Evolutionary conservation across 371 early-diverging fungal species (phyloP).

Genomic region (Rhizopus microsporus): DNA sequence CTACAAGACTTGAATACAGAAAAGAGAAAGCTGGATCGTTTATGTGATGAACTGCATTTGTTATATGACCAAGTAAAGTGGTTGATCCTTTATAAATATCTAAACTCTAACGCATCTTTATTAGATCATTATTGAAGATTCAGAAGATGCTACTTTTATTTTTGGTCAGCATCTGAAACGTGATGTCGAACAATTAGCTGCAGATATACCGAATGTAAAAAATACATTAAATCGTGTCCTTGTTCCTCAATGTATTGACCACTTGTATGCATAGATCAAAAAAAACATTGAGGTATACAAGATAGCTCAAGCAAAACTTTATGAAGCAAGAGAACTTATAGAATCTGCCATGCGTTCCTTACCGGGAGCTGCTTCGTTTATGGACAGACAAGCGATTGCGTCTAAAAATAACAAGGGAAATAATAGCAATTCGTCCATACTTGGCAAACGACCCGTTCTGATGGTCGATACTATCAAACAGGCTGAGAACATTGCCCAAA

Average conservation of each 20-base stretch:
- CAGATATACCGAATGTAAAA: slow-evolving; percentile 37
- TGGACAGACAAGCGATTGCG: slow-evolving; percentile 42
- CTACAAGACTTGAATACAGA: slow-evolving; percentile 32
- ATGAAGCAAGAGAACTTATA: slow-evolving; percentile 39
- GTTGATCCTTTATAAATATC: background rate
- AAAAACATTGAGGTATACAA: slow-evolving; percentile 25
- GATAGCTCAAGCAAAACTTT: slow-evolving; percentile 33
- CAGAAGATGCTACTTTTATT: slow-evolving; percentile 24
- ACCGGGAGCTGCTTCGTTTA: slow-evolving; percentile 42
- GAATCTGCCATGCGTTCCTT: slow-evolving; percentile 46
- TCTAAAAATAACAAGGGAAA: slow-evolving; percentile 7
- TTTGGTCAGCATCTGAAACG: slow-evolving; percentile 38
- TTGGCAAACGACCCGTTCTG: slow-evolving; percentile 4
- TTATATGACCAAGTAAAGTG: slow-evolving; percentile 40
- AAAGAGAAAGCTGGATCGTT: slow-evolving; percentile 32
- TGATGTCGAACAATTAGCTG: slow-evolving; percentile 36
- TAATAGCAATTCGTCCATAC: slow-evolving; percentile 4
- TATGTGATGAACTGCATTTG: slow-evolving; percentile 31
- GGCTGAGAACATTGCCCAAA: slow-evolving; percentile 29
- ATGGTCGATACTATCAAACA: slow-evolving; percentile 17
- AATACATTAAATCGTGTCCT: background rate
- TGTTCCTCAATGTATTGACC: background rate
- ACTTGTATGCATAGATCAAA: slow-evolving; percentile 26
- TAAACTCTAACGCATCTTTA: background rate
- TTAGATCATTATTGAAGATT: slow-evolving; percentile 33